Conservation (phyloP, 2,329 filamentous ascomycete species). For the Colletotrichum trifolii region DNA sequence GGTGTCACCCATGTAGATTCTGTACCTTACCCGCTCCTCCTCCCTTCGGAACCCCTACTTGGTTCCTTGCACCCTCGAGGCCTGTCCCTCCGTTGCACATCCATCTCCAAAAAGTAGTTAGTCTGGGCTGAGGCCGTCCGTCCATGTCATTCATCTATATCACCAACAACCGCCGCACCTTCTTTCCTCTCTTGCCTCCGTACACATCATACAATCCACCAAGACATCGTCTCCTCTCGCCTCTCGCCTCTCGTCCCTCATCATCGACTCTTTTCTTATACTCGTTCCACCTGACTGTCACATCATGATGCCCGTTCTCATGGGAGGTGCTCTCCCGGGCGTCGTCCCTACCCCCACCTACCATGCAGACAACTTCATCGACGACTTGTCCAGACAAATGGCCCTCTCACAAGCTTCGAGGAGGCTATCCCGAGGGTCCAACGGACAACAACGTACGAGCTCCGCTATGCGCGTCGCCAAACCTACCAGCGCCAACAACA, state of each 20-base stretch:
- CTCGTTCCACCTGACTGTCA: neutral
- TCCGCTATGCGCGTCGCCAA: slow-evolving; percentile 71
- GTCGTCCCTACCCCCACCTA: slow-evolving; percentile 46
- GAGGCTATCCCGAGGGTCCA: slow-evolving; percentile 60
- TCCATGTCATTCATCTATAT: slow-evolving; percentile 23
- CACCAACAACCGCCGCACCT: slow-evolving; percentile 20
- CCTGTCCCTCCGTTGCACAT: slow-evolving; percentile 34
- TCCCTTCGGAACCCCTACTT: slow-evolving; percentile 43
- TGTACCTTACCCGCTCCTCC: slow-evolving; percentile 29
- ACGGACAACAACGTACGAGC: slow-evolving; percentile 61
- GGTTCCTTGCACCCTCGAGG: slow-evolving; percentile 7
- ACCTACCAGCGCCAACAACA: slow-evolving; percentile 75
- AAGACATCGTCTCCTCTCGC: neutral
- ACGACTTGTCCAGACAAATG: slow-evolving; percentile 65
- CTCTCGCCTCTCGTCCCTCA: neutral
- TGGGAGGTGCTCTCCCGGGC: slow-evolving; percentile 47
- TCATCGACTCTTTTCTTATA: neutral
- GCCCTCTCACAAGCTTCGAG: slow-evolving; percentile 58
- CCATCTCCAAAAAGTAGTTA: slow-evolving; percentile 43
- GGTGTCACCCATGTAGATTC: slow-evolving; percentile 45
- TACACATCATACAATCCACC: neutral
- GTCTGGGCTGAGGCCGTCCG: slow-evolving; percentile 38
- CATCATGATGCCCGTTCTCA: slow-evolving; percentile 50
- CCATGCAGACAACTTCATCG: slow-evolving; percentile 56
- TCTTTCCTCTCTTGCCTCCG: neutral